A percentile compares a stretch with the other conserved stretches of the same genome.
phyloP scores from a whole-genome alignment of 139 green algal species.

The Eudorina sp. region DNA sequence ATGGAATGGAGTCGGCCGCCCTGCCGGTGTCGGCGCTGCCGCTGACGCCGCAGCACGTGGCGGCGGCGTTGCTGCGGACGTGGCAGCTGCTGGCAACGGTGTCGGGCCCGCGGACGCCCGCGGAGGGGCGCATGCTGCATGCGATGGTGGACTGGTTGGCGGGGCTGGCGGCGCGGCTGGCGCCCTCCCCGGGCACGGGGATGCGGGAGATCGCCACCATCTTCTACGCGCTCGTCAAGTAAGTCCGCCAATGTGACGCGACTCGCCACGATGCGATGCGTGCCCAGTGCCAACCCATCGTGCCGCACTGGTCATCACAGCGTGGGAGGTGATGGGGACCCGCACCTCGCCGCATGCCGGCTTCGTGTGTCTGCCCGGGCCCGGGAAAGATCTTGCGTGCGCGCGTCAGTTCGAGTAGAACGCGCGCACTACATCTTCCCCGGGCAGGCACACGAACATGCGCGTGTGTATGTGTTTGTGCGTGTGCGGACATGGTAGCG shows the following conservation, averaged over 20 bases:
- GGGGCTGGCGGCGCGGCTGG: not conserved
- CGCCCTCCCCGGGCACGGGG: slow-evolving; percentile 22
- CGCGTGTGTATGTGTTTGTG: no score
- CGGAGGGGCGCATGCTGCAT: slow-evolving; percentile 11
- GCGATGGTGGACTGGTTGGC: slow-evolving; percentile 17
- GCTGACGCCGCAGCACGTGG: slow-evolving; percentile 41
- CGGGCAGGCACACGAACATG: no score
- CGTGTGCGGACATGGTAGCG: no score
- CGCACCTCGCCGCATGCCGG: no score
- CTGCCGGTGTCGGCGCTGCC: slow-evolving; percentile 8
- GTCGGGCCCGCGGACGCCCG: not conserved
- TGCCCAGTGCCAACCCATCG: no score
- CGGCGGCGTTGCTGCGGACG: slow-evolving; percentile 18
- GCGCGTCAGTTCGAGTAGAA: no score
- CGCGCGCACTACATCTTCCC: no score
- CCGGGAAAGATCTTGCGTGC: no score
- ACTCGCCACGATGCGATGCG: no score
- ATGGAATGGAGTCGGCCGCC: not conserved
- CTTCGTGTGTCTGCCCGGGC: no score
- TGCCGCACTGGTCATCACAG: no score
- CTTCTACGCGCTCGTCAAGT: slow-evolving; percentile 29
- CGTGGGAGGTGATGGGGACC: no score
- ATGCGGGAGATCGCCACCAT: slow-evolving; percentile 28
- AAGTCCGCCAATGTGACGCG: not conserved
- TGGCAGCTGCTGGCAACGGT: not conserved